These are phyloP conservation scores for Seiridium cupressi DNA, from an alignment of 2,329 filamentous ascomycete genomes.

Conservation along the genomic window DNA sequence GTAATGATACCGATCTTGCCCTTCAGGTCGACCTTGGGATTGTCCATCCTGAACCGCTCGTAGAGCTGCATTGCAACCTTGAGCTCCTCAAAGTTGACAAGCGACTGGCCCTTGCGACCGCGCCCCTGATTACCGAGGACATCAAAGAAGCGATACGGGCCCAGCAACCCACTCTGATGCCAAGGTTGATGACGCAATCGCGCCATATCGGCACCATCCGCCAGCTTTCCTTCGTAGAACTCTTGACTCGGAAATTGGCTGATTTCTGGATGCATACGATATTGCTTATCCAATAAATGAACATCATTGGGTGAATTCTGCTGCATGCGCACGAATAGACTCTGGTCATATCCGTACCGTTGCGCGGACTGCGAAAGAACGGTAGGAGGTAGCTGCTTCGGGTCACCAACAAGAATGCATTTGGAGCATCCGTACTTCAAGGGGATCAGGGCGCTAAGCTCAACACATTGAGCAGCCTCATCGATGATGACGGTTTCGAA, in stretches of 20 bases:
- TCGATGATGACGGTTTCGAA: constrained; percentile 99
- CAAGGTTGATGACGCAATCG: constrained; percentile 74
- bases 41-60: constrained; percentile 74
- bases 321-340: constrained; percentile 98
- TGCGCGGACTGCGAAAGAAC: constrained; percentile 93
- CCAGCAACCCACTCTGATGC: constrained; percentile 79
- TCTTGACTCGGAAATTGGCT: constrained; percentile 84
- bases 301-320: constrained; percentile 84
- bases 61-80: constrained; percentile 85
- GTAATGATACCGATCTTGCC: constrained; percentile 96
- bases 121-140: constrained; percentile 83
- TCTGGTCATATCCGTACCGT: constrained; percentile 93
- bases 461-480: constrained; percentile 96
- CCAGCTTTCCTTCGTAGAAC: constrained; percentile 86
- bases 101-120: constrained; percentile 80
- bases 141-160: constrained; percentile 96
- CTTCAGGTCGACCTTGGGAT: constrained; percentile 64
- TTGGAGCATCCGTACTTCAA: constrained; percentile 97
- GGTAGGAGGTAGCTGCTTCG: constrained; percentile 93
- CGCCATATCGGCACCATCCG: constrained; percentile 84
- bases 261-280: constrained; percentile 98
- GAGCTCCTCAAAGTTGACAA: constrained; percentile 86
- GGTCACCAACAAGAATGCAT: constrained; percentile 95
- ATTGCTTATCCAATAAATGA: constrained; percentile 94
- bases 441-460: constrained; percentile 92